Evolutionary conservation across 2,329 filamentous ascomycete genomes (phyloP).

Genomic region (Hypoxylon sp.): DNA sequence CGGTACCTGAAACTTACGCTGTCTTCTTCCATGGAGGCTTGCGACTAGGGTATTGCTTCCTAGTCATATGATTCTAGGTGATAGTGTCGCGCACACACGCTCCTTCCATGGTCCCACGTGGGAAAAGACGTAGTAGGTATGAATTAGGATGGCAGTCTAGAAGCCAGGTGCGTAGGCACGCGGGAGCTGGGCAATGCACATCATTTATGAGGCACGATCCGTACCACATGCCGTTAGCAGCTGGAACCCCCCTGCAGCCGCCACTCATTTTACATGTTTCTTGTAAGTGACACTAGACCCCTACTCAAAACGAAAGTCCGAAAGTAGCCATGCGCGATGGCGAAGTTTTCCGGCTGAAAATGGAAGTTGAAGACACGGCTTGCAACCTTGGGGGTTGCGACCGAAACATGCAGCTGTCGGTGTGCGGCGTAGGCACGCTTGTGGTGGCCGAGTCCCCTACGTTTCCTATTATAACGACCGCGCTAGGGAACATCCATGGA

Average conservation of each 20-base stretch:
- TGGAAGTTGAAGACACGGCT: constrained; percentile 10
- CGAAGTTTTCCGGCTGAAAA: constrained; percentile 10
- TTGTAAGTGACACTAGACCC: constrained; percentile 16
- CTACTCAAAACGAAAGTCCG: constrained; percentile 11
- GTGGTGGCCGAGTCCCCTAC: neutral
- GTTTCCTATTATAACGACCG: neutral
- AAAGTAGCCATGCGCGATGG: constrained; percentile 5
- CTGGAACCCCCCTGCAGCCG: constrained; percentile 21
- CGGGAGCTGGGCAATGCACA: constrained; percentile 5
- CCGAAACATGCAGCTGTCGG: constrained; percentile 13
- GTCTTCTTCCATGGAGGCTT: constrained; percentile 31
- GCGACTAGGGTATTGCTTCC: constrained; percentile 1
- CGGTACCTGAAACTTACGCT: constrained; percentile 24
- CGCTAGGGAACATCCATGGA: neutral
- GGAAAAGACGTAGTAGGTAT: neutral
- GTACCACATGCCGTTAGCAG: neutral
- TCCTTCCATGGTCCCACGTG: constrained; percentile 27
- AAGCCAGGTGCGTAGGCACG: neutral
- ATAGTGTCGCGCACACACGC: constrained; percentile 7
- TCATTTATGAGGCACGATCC: constrained; percentile 13
- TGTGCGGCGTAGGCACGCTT: constrained; percentile 10
- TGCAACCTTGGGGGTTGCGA: constrained; percentile 14
- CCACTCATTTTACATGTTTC: constrained; percentile 30
- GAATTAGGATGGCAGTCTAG: neutral
- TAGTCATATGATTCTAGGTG: constrained; percentile 31